phyloP scores from a whole-genome alignment of 2,329 filamentous ascomycete genomes.

The Knoxdaviesia capensis region DNA sequence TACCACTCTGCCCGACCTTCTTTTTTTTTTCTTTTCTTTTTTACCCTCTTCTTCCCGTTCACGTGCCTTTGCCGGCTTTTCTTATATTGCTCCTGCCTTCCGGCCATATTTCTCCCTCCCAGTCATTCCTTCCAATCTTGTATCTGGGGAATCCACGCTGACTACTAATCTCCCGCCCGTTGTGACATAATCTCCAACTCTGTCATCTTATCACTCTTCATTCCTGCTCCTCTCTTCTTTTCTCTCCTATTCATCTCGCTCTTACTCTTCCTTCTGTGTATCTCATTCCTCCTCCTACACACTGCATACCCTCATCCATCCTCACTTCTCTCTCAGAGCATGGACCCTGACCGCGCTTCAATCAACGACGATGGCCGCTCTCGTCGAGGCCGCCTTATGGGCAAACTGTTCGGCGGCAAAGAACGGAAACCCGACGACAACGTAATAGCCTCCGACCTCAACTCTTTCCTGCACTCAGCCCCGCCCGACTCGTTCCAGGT shows the following conservation, averaged over 20 bases:
- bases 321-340: slow-evolving; percentile 1
- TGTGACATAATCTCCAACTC: neutral
- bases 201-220: neutral
- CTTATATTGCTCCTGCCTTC: no score
- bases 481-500: slow-evolving; percentile 33
- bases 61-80: no score
- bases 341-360: slow-evolving; percentile 4
- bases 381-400: slow-evolving; percentile 37
- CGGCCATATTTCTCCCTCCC: no score
- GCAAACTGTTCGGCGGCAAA: slow-evolving; percentile 33
- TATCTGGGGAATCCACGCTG: no score
- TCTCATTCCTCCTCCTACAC: no score
- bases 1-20: no score
- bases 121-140: no score
- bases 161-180: neutral
- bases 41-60: no score
- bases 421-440: slow-evolving; percentile 18
- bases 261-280: no score
- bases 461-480: slow-evolving; percentile 35
- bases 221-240: neutral
- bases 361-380: slow-evolving; percentile 28
- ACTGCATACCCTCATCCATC: neutral
- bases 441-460: slow-evolving; percentile 24
- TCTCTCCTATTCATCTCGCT: neutral
- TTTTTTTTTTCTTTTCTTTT: no score